These are phyloP conservation scores for Ashbya aceris DNA, from an alignment of 1,139 yeast genomes.

Conservation along the genomic window DNA sequence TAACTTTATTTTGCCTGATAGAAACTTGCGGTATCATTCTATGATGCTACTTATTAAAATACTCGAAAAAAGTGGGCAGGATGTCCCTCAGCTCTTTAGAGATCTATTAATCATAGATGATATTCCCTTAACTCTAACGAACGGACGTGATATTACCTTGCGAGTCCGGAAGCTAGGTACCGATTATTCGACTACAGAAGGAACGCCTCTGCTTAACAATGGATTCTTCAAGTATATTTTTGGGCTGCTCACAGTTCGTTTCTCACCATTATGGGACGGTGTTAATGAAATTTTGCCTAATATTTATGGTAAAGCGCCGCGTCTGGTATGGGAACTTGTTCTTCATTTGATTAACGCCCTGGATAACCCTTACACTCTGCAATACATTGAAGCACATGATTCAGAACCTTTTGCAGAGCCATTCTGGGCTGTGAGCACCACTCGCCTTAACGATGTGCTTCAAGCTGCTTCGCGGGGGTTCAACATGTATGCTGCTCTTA, in stretches of 20 bases:
- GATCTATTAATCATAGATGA: constrained; percentile 56
- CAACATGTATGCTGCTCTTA: constrained; percentile 22
- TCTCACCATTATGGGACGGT: constrained; percentile 82
- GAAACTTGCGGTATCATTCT: constrained; percentile 39
- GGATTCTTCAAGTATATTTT: constrained; percentile 51
- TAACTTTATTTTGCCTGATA: constrained; percentile 41
- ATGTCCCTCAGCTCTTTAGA: constrained; percentile 31
- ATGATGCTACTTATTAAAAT: constrained; percentile 35
- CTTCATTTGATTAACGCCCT: constrained; percentile 30
- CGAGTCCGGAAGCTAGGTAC: constrained; percentile 57
- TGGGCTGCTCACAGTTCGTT: constrained; percentile 66
- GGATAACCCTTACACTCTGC: constrained; percentile 13
- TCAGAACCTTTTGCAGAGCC: constrained; percentile 9
- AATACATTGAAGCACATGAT: constrained; percentile 15
- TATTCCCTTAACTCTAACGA: constrained; percentile 58
- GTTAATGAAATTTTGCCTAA: constrained; percentile 51
- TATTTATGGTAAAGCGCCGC: constrained; percentile 37
- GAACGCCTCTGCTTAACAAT: constrained; percentile 30
- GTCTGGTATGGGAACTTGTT: constrained; percentile 49
- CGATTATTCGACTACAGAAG: constrained; percentile 36
- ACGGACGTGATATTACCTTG: constrained; percentile 65
- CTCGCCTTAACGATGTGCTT: constrained; percentile 32
- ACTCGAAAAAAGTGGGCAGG: constrained; percentile 24
- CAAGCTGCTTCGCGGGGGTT: constrained; percentile 23
- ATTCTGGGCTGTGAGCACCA: constrained; percentile 30